Evolutionary conservation across 1,284 basidiomycete species (phyloP), one percentile per base, ranked within the genome.

Genomic region (Ceratobasidium sp.): DNA sequence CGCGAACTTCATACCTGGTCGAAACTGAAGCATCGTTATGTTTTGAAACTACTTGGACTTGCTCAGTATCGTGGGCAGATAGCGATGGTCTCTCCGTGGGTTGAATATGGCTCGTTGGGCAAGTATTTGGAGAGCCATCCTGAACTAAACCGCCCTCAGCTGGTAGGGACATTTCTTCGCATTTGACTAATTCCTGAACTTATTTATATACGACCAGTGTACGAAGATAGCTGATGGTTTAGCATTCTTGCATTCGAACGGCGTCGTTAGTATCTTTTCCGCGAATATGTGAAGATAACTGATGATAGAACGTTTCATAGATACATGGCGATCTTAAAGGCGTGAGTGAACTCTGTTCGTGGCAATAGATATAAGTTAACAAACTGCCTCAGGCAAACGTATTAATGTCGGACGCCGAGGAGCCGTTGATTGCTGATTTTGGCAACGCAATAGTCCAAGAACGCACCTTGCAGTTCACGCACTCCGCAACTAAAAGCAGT

Each of bases 1-100:
- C 67, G 67, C 28, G 67, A 69, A 26, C 53, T 69, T 26, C 53
- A 60, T 31, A 56, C 54, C 5, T 69, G 67, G 67, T 69, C 67
- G 13, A 69, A 60, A n/a, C 37, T 53, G 7, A 20, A 69, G 7
- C 67, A 69, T 35, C 53, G 49, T 15, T 54, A 69, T 11, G 20
- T 69, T 20, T n/a, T 58, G 3, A 69, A 58, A 15, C 11, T 69
- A 11, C 26, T 69, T 20, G 67, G 67, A 3, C 26, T 69, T 15
- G 67, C 53, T 45, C 35, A 58, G 23, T 60, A 42, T 31, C 53
- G 54, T 3, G 53, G 28, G 0, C 67, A 60, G 53, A 58, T 69
- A 42, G 67, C 51, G 15, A 69, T 60, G 51, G 26, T 69, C 1
- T 69, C 67, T 7, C 53, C 53, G 8, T 69, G 67, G 67, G 53